A percentile compares a stretch with the other conserved stretches of the same genome.
phyloP scores from a whole-genome alignment of 176 grass and related monocot genomes.

The Saccharum spontaneum region DNA sequence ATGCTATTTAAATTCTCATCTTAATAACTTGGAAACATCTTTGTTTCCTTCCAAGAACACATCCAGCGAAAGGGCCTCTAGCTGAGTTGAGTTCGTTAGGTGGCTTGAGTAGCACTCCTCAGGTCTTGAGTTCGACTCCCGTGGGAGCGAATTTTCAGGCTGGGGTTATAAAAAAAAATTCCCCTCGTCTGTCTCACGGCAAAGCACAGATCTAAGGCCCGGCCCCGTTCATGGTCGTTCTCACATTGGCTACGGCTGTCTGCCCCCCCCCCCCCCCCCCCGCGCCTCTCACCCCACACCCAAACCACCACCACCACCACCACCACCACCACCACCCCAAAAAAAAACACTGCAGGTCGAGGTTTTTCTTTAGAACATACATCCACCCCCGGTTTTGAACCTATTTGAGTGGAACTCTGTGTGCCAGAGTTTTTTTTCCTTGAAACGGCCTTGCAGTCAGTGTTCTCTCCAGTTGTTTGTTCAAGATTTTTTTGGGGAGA shows the following conservation, averaged over 20 bases:
- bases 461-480: neutral
- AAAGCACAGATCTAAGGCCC: neutral
- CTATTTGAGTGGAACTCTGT: neutral
- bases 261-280: too few species aligned
- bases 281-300: too few species aligned
- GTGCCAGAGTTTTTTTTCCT: neutral
- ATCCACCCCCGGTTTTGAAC: neutral
- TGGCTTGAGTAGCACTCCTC: neutral
- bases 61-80: neutral
- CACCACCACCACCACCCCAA: too few species aligned
- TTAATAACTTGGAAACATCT: neutral
- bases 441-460: neutral
- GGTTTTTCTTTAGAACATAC: neutral
- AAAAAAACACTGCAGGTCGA: too few species aligned
- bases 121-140: too few species aligned
- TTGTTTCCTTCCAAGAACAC: neutral
- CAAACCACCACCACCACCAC: too few species aligned
- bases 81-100: neutral
- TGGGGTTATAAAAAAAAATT: neutral
- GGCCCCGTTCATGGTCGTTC: neutral
- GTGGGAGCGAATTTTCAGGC: neutral
- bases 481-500: neutral
- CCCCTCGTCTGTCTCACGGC: neutral
- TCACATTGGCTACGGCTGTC: too few species aligned
- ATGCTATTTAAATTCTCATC: constrained; percentile 11